Evolutionary conservation across 257 asterid species (phyloP).

Genomic region (Solanum pinnatisectum): DNA sequence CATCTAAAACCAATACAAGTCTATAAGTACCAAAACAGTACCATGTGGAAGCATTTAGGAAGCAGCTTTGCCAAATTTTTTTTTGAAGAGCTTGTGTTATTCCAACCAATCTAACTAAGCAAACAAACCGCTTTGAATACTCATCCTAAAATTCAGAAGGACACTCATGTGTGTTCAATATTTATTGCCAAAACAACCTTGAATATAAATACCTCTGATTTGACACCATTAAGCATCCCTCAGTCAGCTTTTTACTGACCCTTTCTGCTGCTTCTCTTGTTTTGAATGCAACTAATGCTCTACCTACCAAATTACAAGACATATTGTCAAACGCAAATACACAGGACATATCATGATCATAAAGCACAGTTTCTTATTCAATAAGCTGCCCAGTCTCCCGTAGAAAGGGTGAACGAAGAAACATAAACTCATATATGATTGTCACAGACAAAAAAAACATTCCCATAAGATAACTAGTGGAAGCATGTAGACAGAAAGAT

Average conservation of each 20-base stretch:
- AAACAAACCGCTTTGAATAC: neutral
- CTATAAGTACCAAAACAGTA: neutral
- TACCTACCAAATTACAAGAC: constrained; percentile 37
- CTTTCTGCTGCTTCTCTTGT: constrained; percentile 49
- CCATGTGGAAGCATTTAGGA: neutral
- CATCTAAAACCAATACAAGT: neutral
- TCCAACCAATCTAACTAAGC: neutral
- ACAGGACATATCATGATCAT: neutral
- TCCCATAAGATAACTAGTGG: neutral
- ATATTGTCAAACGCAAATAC: neutral
- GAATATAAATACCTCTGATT: constrained; percentile 40
- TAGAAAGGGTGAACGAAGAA: neutral
- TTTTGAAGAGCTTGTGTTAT: neutral
- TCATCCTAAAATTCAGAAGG: neutral
- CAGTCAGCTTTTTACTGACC: constrained; percentile 35
- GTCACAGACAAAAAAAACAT: neutral
- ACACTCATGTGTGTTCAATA: neutral
- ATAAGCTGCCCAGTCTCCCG: neutral
- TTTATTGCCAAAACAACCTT: neutral
- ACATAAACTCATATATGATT: neutral
- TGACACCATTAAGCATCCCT: constrained; percentile 59
- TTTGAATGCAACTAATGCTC: constrained; percentile 56
- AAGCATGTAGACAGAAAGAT: neutral
- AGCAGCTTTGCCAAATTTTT: neutral
- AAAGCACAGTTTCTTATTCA: neutral